Base-by-base conservation (phyloP, 495 filamentous ascomycete genomes). In the Schizothecium vesticola region DNA sequence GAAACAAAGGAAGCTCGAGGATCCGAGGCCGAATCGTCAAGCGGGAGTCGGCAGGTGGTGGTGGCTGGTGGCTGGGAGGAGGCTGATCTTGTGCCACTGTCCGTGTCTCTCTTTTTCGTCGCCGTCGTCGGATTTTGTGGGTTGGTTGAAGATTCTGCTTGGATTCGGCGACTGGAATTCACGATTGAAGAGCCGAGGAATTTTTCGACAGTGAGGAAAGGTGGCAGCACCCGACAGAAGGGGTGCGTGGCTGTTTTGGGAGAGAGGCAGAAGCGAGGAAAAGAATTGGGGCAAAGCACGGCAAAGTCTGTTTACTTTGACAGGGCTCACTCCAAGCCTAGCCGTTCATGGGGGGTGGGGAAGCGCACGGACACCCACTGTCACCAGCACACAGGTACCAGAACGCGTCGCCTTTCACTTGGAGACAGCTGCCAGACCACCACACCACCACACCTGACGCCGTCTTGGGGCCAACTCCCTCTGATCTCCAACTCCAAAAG, bases 301-400 rank as follows among this genome's bases (percentile, higher is more conserved):
- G 67, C 36, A 56, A 57, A 65, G 56, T 76, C 58, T 76, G 74
- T 76, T 76, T 76, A 76, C 74, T 76, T 76, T 70, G 67, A 51
- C 43, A 51, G 63, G 59, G 43, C 12, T n/a, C n/a, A n/a, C n/a
- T 29, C 36, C 26, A 56, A 19, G 25, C 55, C 23, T 66, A 29
- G 55, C 33, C 22, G 13, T 23, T 23, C 19, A 25, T 28, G 57
- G 56, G 56, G 16, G 16, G n/a, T 36, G 62, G 67, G 63, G 24
- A 57, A 22, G 31, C 21, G 65, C 65, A 66, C 65, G 57, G 65
- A 66, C 63, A 13, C 31, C 4, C 5, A 2, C 43, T n/a, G 16
- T 51, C 43, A 51, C 43, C 43, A 2, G 2, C 26, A 28, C 26
- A 2, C 26, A n/a, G 43, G 43, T n/a, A 51, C 43, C 33, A 55